Evolutionary conservation across 164 flowering plant species (phyloP), one percentile per base, ranked within the genome.

Genomic region (Paratinospora sagittata): DNA sequence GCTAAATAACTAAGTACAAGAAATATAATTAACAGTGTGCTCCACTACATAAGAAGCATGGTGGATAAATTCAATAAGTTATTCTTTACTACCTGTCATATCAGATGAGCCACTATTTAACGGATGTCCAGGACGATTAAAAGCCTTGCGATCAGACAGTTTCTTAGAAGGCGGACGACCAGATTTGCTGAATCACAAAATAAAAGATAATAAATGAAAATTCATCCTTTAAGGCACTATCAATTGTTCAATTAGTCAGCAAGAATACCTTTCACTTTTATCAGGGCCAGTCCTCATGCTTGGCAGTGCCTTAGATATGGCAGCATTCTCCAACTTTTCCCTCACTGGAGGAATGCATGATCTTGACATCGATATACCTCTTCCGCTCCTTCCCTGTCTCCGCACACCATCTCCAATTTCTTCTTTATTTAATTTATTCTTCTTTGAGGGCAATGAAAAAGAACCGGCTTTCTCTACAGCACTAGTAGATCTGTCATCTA

Each of bases 91-190:
- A 91, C 93, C 93, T 71, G 88, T 79, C 39, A 82, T 76, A 76
- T 86, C 89, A 43, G 86, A 81, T 21, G 89, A 79, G 55, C 81
- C 84, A 77, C 74, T 68, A 71, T 76, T 82, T n/a, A 72, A 55
- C 24, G 76, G 73, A 43, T 78, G 76, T 65, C 84, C 88, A 71
- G 82, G 81, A 49, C 89, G 95, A 72, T 81, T 55, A 72, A 72
- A 72, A 61, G 85, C 82, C 79, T 86, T 91, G 63, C 88, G 86
- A 45, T 87, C 93, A 36, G 84, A 80, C n/a, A 79, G 65, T 84
- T 90, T 91, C 70, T 86, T 91, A 23, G n/a, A n/a, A n/a, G 89
- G 88, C 12, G 89, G 95, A 57, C 95, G 90, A 9, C 97, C 97
- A 8, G 90, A 71, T 79, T 87, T 90, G 72, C 97, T 90, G 89